Evolutionary conservation across 257 asterid species (phyloP), one percentile per base, ranked within the genome.

Genomic region (Catharanthus roseus): DNA sequence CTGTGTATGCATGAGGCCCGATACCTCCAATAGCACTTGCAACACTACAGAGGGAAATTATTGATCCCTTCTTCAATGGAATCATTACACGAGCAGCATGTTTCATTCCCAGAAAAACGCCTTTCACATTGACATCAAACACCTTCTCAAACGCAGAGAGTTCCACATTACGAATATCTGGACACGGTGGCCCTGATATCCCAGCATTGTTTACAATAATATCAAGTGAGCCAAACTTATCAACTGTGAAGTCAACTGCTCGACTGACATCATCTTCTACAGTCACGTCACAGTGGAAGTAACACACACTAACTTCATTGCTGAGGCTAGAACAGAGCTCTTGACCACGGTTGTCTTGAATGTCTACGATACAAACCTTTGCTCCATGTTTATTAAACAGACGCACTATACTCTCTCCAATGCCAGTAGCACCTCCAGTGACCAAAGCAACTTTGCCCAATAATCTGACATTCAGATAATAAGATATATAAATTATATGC

Each of bases 171-270:
- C 97, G 95, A 72, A 95, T 95, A 77, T 91, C 96, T 3, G 86
- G 69, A 69, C 86, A 73, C n/a, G 97, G 93, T 0, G 90, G 87
- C 41, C 95, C 99, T 0, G 87, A 29, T 0, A 85, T 53, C 38
- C 99, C 99, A 0, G 99, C 99, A 56, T 95, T 95, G 86, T 91
- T 95, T 51, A 89, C 95, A 86, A 91, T 80, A 63, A 91, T 85
- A 75, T 91, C 97, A 18, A 95, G 92, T 70, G 91, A 75, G 21
- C 97, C 95, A n/a, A 85, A 91, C 47, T 76, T 83, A 5, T 82
- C 83, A 1, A 88, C 85, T 0, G 97, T 79, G 78, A 81, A 75
- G 81, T 91, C 97, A 18, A 95, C 96, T 1, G 97, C 96, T 5
- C 44, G 75, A 68, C 78, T 84, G 58, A 95, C 81, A 38, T 89